Conservation (phyloP, 768 basidiomycete genomes). For the Tulasnella calospora region DNA sequence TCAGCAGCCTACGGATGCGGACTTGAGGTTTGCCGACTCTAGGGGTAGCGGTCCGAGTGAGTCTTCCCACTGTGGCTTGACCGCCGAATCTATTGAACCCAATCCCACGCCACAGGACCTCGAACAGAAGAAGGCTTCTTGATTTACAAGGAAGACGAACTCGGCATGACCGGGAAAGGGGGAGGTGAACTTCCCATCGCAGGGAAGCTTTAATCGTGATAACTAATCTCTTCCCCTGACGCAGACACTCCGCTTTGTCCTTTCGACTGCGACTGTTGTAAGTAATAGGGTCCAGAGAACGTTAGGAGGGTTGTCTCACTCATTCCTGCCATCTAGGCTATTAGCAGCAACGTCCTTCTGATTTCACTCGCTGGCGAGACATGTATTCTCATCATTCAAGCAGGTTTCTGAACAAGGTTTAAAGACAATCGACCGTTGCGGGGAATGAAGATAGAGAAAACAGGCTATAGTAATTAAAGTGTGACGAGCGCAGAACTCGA, state of each 20-base stretch:
- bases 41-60: conserved; percentile 65
- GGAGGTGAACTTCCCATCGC: conserved; percentile 48
- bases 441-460: too few species aligned
- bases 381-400: too few species aligned
- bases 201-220: conserved; percentile 30
- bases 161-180: conserved; percentile 68
- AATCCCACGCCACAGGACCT: conserved; percentile 46
- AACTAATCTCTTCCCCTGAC: not conserved
- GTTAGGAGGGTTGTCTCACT: not conserved
- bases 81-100: not conserved
- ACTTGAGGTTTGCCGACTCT: conserved; percentile 60
- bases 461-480: not conserved
- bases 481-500: not conserved
- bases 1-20: conserved; percentile 36
- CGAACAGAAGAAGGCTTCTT: conserved; percentile 75
- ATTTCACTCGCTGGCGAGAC: too few species aligned
- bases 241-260: conserved; percentile 79
- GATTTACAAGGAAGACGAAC: conserved; percentile 78
- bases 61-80: conserved; percentile 26
- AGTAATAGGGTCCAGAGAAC: conserved; percentile 34
- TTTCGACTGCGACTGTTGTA: conserved; percentile 86
- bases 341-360: too few species aligned
- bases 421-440: too few species aligned
- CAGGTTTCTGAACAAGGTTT: too few species aligned
- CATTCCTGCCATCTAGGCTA: not conserved